Evolutionary conservation across 129 eudicot genomes (phyloP).

Genomic region (Pittosporum tobira): DNA sequence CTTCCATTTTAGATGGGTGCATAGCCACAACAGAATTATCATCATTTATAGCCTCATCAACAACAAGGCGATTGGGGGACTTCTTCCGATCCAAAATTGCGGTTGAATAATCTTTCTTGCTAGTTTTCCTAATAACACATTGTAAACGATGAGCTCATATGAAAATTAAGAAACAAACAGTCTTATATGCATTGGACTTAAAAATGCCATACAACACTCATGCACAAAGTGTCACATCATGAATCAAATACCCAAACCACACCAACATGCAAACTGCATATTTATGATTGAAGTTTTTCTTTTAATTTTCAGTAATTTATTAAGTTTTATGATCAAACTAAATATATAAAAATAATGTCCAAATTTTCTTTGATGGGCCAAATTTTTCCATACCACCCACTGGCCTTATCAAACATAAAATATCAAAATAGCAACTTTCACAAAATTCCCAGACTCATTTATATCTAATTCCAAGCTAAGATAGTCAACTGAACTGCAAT

Average conservation of each 20-base stretch:
- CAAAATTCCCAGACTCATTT: too few relatives aligned
- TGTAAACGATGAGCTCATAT: not conserved
- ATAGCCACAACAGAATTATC: conserved; percentile 41
- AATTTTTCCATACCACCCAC: too few relatives aligned
- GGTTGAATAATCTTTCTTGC: conserved; percentile 28
- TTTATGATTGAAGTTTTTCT: not conserved
- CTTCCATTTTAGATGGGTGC: conserved; percentile 36
- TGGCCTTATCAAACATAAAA: too few relatives aligned
- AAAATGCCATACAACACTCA: not conserved
- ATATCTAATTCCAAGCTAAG: too few relatives aligned
- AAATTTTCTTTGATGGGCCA: too few relatives aligned
- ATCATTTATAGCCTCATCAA: conserved; percentile 36
- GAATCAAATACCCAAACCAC: not conserved
- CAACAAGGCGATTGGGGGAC: conserved; percentile 32
- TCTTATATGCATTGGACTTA: not conserved
- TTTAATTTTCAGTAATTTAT: too few relatives aligned
- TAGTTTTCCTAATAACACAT: conserved; percentile 20
- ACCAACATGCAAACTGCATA: not conserved
- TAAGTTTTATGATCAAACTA: too few relatives aligned
- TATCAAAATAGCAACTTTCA: too few relatives aligned
- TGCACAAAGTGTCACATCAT: not conserved
- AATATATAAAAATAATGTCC: too few relatives aligned
- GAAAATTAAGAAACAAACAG: not conserved
- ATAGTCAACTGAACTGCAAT: too few relatives aligned
- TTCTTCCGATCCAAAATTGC: conserved; percentile 42